Evolutionary conservation across 441 rosid species (phyloP).

Genomic region (Aleurites moluccanus): DNA sequence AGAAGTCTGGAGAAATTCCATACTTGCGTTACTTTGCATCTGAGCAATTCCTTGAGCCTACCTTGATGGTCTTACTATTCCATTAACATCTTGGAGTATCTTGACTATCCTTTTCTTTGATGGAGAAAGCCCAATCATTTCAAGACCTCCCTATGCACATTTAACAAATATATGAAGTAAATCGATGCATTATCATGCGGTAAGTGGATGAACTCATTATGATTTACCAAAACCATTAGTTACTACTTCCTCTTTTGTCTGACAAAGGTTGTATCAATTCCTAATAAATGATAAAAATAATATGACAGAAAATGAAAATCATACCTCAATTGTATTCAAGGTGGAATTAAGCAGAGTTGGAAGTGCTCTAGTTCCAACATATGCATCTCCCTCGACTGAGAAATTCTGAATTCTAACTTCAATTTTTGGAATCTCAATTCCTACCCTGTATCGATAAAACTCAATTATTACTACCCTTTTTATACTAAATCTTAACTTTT

Average conservation of each 20-base stretch:
- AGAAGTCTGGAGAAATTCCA: neutral
- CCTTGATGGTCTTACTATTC: slow-evolving; percentile 60
- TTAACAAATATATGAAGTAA: neutral
- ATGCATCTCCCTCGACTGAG: slow-evolving; percentile 52
- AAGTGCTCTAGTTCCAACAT: slow-evolving; percentile 61
- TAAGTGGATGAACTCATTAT: no score
- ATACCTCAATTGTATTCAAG: slow-evolving; percentile 59
- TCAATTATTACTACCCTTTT: neutral
- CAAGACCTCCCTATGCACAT: slow-evolving; percentile 40
- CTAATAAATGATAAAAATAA: neutral
- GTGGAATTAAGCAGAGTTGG: slow-evolving; percentile 56
- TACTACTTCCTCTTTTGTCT: neutral
- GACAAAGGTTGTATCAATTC: neutral
- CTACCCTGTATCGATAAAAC: slow-evolving; percentile 41
- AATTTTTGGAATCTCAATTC: slow-evolving; percentile 52
- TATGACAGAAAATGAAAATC: neutral
- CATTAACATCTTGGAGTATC: slow-evolving; percentile 50
- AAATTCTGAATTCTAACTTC: slow-evolving; percentile 54
- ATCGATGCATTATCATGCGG: neutral
- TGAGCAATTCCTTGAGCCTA: slow-evolving; percentile 11
- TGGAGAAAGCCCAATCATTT: slow-evolving; percentile 39
- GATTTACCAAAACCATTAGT: no score
- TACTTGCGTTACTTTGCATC: neutral
- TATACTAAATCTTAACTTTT: neutral
- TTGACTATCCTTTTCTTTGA: slow-evolving; percentile 48